Percentiles rank a stretch among this genome's conserved stretches.
These are phyloP conservation scores for Alternaria postmessia DNA, from an alignment of 2,329 filamentous ascomycete genomes.

Conservation along the genomic window DNA sequence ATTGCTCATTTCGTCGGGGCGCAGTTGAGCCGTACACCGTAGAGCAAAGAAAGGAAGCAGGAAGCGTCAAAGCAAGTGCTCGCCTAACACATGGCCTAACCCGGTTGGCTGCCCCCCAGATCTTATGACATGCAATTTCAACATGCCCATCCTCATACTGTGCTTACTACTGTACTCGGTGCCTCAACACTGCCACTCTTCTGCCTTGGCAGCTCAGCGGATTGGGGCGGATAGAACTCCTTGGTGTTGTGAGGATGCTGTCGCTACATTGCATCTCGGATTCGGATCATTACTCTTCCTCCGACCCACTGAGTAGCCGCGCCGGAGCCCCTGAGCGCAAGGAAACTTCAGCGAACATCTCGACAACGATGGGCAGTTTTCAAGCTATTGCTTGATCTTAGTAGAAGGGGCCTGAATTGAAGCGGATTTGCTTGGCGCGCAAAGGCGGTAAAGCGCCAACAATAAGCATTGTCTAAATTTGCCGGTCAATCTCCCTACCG, in stretches of 20 bases:
- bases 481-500: neutral
- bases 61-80: neutral
- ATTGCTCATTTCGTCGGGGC: neutral
- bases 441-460: neutral
- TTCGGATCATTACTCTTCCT: neutral
- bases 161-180: neutral
- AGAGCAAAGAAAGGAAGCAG: neutral
- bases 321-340: conserved; percentile 1
- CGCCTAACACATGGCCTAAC: conserved; percentile 2
- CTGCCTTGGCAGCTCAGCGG: neutral
- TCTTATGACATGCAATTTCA: conserved; percentile 8
- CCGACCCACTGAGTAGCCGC: neutral
- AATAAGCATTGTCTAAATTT: conserved; percentile 3
- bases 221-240: neutral
- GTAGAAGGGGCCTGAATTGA: neutral
- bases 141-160: neutral
- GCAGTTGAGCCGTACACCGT: neutral
- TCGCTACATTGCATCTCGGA: neutral
- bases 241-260: neutral
- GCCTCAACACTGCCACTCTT: conserved; percentile 1
- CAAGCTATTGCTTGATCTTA: neutral
- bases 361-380: neutral
- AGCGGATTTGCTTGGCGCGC: conserved; percentile 1
- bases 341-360: conserved; percentile 3
- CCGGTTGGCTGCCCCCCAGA: neutral